These are phyloP conservation scores for Arabidopsis thaliana DNA, from an alignment of 345 rosid species.

Conservation along the genomic window TAIR10.1 NC_003076.8:21576001-21576500, in stretches of 20 bases:
- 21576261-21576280: no score
- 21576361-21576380: no score
- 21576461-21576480: neutral
- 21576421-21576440: no score
- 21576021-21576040: conserved; percentile 34
- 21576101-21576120: neutral
- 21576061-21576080: neutral
- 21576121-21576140: neutral
- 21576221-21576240: neutral
- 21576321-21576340: no score
- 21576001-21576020: neutral
- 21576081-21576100: conserved; percentile 9
- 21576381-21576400: no score
- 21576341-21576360: no score
- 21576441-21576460: no score
- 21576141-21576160: neutral
- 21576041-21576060: conserved; percentile 9
- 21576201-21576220: neutral
- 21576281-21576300: no score
- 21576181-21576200: no score
- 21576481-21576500: neutral
- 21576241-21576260: no score
- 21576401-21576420: no score
- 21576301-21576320: no score
- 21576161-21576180: neutral